Evolutionary conservation across 1,284 basidiomycete species (phyloP).

Genomic region (Papiliotrema terrestris): DNA sequence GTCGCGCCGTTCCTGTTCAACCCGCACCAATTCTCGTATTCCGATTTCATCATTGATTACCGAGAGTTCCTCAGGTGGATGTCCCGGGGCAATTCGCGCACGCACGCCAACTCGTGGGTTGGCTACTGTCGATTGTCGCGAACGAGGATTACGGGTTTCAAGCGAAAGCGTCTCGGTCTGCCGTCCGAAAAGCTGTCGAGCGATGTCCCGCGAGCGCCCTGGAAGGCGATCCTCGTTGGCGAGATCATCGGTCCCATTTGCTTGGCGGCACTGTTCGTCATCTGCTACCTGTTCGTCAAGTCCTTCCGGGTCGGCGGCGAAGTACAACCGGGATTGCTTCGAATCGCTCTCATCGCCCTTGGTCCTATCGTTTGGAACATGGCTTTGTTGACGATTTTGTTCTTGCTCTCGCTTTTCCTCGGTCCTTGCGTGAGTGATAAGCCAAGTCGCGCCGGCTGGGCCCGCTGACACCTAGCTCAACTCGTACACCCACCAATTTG

Average conservation of each 20-base stretch:
- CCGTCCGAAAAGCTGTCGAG: slow-evolving; percentile 92
- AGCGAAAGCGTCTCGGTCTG: slow-evolving; percentile 89
- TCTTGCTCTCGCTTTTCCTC: slow-evolving; percentile 86
- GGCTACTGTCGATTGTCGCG: slow-evolving; percentile 91
- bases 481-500: slow-evolving; percentile 76
- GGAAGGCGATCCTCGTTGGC: slow-evolving; percentile 81
- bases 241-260: slow-evolving; percentile 81
- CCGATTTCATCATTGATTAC: slow-evolving; percentile 95
- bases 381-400: slow-evolving; percentile 75
- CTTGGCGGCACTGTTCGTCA: slow-evolving; percentile 77
- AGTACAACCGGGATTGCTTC: slow-evolving; percentile 69
- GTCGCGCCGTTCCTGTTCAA: slow-evolving; percentile 94
- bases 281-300: slow-evolving; percentile 74
- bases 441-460: background rate
- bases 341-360: slow-evolving; percentile 87
- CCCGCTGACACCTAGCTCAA: slow-evolving; percentile 60
- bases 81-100: slow-evolving; percentile 90
- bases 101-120: slow-evolving; percentile 97
- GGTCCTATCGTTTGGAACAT: slow-evolving; percentile 97
- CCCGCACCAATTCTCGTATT: slow-evolving; percentile 91
- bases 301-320: slow-evolving; percentile 60
- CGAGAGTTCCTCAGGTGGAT: slow-evolving; percentile 96
- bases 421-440: slow-evolving; percentile 59
- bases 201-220: slow-evolving; percentile 83
- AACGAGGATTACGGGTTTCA: slow-evolving; percentile 95